Conservation (phyloP, 192 early-diverging fungal genomes). For the Backusella liffmaniae region DNA sequence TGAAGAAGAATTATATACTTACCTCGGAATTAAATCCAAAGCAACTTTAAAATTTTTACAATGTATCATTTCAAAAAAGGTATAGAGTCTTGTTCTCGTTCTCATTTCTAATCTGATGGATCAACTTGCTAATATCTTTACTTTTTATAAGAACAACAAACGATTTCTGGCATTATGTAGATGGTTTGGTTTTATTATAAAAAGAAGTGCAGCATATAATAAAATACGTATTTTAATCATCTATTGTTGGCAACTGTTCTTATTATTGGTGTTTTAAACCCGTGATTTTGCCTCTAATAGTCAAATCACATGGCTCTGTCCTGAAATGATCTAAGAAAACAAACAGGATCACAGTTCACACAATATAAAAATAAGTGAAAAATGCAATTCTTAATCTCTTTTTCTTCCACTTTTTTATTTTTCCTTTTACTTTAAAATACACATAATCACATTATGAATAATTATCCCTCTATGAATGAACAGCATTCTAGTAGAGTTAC, state of each 20-base stretch:
- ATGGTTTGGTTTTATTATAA: background rate
- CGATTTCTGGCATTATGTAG: background rate
- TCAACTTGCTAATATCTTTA: too few relatives aligned
- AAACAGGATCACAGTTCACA: slow-evolving; percentile 4
- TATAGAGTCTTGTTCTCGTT: too few relatives aligned
- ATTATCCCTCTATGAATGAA: slow-evolving; percentile 3
- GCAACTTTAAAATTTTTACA: too few relatives aligned
- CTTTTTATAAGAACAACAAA: background rate
- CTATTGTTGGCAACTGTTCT: background rate
- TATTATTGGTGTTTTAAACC: background rate
- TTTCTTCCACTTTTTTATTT: background rate
- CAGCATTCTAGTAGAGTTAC: slow-evolving; percentile 5
- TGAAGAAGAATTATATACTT: too few relatives aligned
- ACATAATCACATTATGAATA: background rate
- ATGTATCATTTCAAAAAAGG: too few relatives aligned
- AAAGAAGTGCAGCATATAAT: background rate
- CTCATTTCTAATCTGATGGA: too few relatives aligned
- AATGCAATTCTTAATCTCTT: background rate
- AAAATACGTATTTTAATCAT: background rate
- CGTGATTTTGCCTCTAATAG: background rate
- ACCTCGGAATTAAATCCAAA: too few relatives aligned
- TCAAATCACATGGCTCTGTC: background rate
- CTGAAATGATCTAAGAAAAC: slow-evolving; percentile 3
- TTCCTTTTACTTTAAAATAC: background rate
- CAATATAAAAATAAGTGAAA: background rate